Evolutionary conservation across 805 yeast species (phyloP).

Genomic region (Lipomyces japonicus): DNA sequence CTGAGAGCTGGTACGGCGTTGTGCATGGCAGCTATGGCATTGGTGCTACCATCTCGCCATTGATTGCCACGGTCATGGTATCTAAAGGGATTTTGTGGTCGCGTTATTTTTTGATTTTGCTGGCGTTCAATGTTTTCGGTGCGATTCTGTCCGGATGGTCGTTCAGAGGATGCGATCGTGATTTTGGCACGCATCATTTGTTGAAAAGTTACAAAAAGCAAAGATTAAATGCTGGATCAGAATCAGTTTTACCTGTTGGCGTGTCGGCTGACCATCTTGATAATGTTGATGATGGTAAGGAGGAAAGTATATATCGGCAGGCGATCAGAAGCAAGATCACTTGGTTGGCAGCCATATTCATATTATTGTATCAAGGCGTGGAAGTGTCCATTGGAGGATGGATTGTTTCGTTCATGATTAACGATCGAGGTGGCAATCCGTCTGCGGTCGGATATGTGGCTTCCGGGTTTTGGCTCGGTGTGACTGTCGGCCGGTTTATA

Average conservation of each 20-base stretch:
- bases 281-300: neutral
- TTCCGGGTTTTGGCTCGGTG: constrained; percentile 69
- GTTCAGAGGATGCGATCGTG: constrained; percentile 38
- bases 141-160: constrained; percentile 41
- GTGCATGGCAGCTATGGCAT: constrained; percentile 69
- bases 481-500: constrained; percentile 58
- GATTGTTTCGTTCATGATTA: constrained; percentile 60
- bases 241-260: neutral
- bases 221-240: neutral
- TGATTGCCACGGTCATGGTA: constrained; percentile 56
- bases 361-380: constrained; percentile 64
- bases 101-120: constrained; percentile 49
- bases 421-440: constrained; percentile 49
- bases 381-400: constrained; percentile 71
- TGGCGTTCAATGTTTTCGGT: constrained; percentile 41
- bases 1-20: constrained; percentile 56
- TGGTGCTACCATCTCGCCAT: constrained; percentile 69
- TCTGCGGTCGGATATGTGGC: constrained; percentile 57
- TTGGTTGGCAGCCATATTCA: constrained; percentile 51
- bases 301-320: constrained; percentile 5
- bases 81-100: constrained; percentile 52
- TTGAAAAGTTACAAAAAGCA: constrained; percentile 14
- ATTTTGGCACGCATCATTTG: constrained; percentile 18
- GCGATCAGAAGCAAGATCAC: constrained; percentile 7
- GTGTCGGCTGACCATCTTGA: neutral